A percentile compares a stretch with the other conserved stretches of the same genome.
These are phyloP conservation scores for Kurtzmaniella cleridarum DNA, from an alignment of 805 yeast genomes.

Conservation along the genomic window DNA sequence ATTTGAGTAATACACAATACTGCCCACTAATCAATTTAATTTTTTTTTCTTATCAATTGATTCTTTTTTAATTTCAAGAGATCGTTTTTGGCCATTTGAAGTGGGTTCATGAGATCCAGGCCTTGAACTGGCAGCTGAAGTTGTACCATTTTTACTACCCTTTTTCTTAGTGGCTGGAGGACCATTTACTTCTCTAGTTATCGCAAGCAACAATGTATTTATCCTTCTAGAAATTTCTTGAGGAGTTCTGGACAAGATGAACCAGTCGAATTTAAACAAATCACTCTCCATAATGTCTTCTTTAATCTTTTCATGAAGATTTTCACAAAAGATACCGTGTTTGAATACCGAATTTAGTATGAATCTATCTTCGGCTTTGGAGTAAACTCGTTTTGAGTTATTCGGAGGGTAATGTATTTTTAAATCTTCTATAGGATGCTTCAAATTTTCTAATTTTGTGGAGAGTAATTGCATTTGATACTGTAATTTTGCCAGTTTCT, in stretches of 20 bases:
- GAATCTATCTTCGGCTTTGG: slow-evolving; percentile 66
- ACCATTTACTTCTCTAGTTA: slow-evolving; percentile 66
- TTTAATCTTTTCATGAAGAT: slow-evolving; percentile 58
- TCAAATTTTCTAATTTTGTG: slow-evolving; percentile 46
- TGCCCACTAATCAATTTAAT: not conserved
- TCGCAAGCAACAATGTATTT: slow-evolving; percentile 59
- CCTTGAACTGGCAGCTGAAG: slow-evolving; percentile 24
- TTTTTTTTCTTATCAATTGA: not conserved
- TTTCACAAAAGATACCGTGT: slow-evolving; percentile 56
- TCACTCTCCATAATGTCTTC: slow-evolving; percentile 57
- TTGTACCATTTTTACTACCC: slow-evolving; percentile 9
- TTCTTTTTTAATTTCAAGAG: not conserved
- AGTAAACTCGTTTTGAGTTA: slow-evolving; percentile 69
- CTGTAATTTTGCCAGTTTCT: slow-evolving; percentile 50
- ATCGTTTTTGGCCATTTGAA: slow-evolving; percentile 2
- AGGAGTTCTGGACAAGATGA: slow-evolving; percentile 61
- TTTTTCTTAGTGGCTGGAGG: slow-evolving; percentile 48
- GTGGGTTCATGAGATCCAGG: slow-evolving; percentile 33
- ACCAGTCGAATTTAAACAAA: slow-evolving; percentile 70
- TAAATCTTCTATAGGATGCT: slow-evolving; percentile 60
- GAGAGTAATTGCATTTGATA: slow-evolving; percentile 53
- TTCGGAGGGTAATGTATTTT: slow-evolving; percentile 75
- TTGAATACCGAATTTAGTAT: slow-evolving; percentile 56
- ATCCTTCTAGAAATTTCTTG: slow-evolving; percentile 69
- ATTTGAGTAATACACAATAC: not conserved